Percentiles rank a stretch among this genome's conserved stretches.
phyloP scores from a whole-genome alignment of 441 rosid species.

The Omphalea diandra region DNA sequence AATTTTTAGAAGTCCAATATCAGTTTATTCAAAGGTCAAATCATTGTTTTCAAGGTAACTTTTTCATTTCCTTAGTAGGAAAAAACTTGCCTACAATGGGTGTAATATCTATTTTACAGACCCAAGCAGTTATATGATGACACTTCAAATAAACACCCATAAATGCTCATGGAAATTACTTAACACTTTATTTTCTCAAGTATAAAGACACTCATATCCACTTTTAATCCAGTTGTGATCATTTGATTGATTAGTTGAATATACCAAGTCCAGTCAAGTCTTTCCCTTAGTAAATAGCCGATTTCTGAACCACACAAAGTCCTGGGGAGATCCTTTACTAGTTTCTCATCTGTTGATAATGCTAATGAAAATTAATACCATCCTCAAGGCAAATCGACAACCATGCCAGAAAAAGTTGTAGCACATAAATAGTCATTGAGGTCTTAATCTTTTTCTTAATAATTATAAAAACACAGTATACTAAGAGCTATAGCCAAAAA shows the following conservation, averaged over 20 bases:
- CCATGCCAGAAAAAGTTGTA: neutral
- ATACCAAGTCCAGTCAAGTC: too few species aligned
- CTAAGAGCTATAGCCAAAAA: neutral
- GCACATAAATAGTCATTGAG: neutral
- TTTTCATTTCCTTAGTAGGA: neutral
- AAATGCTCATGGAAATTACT: too few species aligned
- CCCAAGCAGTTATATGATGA: too few species aligned
- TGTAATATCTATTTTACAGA: too few species aligned
- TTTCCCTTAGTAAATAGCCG: neutral
- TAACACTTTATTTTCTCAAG: too few species aligned
- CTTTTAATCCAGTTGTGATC: too few species aligned
- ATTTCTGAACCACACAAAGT: neutral
- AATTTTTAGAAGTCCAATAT: neutral
- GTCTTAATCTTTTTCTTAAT: neutral
- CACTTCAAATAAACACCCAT: too few species aligned
- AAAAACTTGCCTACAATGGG: too few species aligned
- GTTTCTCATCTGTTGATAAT: neutral
- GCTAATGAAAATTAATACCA: neutral
- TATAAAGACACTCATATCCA: too few species aligned
- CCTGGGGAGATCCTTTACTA: neutral
- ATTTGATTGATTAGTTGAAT: too few species aligned
- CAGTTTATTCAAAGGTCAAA: neutral
- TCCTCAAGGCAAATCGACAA: neutral
- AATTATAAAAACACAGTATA: neutral
- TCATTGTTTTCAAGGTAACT: neutral